phyloP scores from a whole-genome alignment of 225 moss, liverwort and hornwort genomes.

The Anthoceros angustus region DNA sequence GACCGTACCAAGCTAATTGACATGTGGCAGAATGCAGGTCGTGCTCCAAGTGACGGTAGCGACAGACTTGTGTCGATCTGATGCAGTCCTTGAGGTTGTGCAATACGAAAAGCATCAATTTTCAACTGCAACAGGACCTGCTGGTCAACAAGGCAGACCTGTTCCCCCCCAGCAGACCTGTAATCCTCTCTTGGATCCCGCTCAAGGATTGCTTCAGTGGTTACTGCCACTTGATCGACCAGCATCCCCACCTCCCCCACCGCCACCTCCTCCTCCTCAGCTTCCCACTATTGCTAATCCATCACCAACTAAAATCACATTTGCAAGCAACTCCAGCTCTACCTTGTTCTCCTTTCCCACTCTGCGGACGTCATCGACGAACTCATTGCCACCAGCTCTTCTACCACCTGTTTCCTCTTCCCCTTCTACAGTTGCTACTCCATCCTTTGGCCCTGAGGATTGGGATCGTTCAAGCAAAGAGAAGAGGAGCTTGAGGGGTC shows the following conservation, averaged over 20 bases:
- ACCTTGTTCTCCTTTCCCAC: conserved; percentile 87
- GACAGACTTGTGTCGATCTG: conserved; percentile 40
- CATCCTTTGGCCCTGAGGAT: conserved; percentile 72
- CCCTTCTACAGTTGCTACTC: conserved; percentile 41
- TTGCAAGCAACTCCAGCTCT: conserved; percentile 49
- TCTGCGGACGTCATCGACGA: conserved; percentile 53
- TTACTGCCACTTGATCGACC: conserved; percentile 88
- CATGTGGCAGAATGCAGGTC: conserved; percentile 89
- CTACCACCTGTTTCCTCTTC: conserved; percentile 21
- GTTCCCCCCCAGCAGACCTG: conserved; percentile 13
- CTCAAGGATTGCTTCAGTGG: conserved; percentile 82
- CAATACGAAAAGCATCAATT: conserved; percentile 78
- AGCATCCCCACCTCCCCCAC: conserved; percentile 73
- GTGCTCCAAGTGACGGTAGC: conserved; percentile 85
- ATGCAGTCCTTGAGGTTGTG: conserved; percentile 76
- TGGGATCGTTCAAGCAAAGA: conserved; percentile 72
- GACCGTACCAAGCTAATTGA: conserved; percentile 31
- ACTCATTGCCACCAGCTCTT: conserved; percentile 23
- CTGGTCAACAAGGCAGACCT: conserved; percentile 29
- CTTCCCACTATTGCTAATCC: conserved; percentile 37
- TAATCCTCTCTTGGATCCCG: conserved; percentile 38
- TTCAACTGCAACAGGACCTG: conserved; percentile 11
- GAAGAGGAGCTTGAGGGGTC: conserved; percentile 31
- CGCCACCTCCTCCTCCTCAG: conserved; percentile 37
- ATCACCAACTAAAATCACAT: conserved; percentile 54